Conservation (phyloP, 1,284 basidiomycete species). For the Pseudozyma thailandica region DNA sequence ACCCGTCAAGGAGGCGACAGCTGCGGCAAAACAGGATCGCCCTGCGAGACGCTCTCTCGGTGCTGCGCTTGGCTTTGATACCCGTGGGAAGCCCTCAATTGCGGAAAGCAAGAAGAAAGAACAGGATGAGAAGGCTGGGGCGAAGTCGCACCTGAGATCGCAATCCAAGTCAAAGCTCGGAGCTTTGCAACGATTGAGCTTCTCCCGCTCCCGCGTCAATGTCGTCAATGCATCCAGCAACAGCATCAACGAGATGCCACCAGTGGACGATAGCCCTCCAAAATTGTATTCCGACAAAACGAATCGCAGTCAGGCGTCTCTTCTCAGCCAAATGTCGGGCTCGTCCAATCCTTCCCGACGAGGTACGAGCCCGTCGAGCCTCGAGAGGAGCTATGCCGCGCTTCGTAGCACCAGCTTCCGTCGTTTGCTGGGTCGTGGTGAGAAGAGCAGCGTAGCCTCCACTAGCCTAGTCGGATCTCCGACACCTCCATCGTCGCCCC, state of each 20-base stretch:
- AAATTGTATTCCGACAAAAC: conserved; percentile 3
- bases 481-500: conserved; percentile 5
- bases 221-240: conserved; percentile 23
- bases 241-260: conserved; percentile 16
- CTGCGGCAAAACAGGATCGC: not conserved
- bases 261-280: not conserved
- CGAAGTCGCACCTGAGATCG: conserved; percentile 12
- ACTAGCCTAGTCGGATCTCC: not conserved
- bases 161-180: conserved; percentile 28
- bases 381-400: conserved; percentile 30
- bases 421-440: conserved; percentile 21
- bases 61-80: conserved; percentile 32
- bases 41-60: conserved; percentile 29
- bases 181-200: conserved; percentile 35
- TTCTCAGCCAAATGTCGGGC: conserved; percentile 31
- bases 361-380: conserved; percentile 15
- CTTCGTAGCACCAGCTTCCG: conserved; percentile 37
- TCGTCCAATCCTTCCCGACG: conserved; percentile 21
- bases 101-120: conserved; percentile 8
- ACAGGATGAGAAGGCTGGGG: not conserved
- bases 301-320: conserved; percentile 32
- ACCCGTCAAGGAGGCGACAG: conserved; percentile 2
- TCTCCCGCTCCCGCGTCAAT: conserved; percentile 40
- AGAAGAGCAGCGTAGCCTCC: not conserved
- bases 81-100: not conserved